Conservation (phyloP, 352 stramenopile genomes). For the Phytophthora multivora region DNA sequence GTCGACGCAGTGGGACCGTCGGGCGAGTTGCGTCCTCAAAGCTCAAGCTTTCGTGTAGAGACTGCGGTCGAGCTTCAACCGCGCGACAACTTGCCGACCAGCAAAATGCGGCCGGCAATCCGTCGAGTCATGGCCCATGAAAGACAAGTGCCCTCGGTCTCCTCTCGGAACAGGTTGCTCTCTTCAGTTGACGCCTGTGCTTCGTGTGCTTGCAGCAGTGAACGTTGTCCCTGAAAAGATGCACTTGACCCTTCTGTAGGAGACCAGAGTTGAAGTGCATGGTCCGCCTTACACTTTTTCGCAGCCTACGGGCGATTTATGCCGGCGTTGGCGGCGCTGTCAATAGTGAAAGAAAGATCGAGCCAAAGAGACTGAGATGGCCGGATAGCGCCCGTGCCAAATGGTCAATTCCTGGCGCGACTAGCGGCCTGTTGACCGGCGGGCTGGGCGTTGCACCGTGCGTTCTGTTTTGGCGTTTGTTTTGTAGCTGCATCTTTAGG, state of each 20-base stretch:
- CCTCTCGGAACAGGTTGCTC: background rate
- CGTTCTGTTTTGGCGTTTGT: slow-evolving; percentile 20
- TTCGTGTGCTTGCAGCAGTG: background rate
- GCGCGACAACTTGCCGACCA: slow-evolving; percentile 4
- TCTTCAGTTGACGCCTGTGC: slow-evolving; percentile 4
- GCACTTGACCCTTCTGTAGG: background rate
- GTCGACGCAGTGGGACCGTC: slow-evolving; percentile 17
- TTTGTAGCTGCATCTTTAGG: slow-evolving; percentile 4
- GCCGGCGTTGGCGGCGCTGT: background rate
- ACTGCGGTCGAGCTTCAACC: slow-evolving; percentile 12
- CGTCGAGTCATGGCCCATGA: background rate
- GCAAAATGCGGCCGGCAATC: background rate
- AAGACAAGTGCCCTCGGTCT: background rate
- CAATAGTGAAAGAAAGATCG: no score
- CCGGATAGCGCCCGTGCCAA: slow-evolving; percentile 3
- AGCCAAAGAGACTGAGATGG: background rate
- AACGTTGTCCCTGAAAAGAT: background rate
- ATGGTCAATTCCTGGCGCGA: slow-evolving; percentile 2
- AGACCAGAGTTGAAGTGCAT: background rate
- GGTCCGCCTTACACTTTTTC: background rate
- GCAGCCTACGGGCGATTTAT: background rate
- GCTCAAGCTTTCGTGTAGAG: slow-evolving; percentile 19
- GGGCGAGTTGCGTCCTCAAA: slow-evolving; percentile 12
- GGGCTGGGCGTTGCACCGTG: no score
- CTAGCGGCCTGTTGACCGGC: slow-evolving; percentile 24